These are phyloP conservation scores for Bothriochloa decipiens DNA, from an alignment of 176 grass and related monocot genomes.

Conservation along the genomic window DNA sequence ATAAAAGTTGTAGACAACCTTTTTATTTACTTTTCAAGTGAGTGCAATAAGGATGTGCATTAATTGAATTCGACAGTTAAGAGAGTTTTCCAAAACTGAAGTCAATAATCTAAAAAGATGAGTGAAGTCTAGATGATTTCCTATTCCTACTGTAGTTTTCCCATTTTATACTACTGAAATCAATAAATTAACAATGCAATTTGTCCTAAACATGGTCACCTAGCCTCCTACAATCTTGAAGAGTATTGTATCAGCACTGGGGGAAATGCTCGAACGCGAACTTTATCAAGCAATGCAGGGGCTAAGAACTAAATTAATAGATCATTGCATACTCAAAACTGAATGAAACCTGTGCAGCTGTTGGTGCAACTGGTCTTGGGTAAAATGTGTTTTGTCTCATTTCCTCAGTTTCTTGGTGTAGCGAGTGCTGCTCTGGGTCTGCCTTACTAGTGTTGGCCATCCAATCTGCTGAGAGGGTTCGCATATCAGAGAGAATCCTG, in stretches of 20 bases:
- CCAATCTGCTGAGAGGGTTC: slow-evolving; percentile 96
- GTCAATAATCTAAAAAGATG: not conserved
- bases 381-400: slow-evolving; percentile 79
- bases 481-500: slow-evolving; percentile 99
- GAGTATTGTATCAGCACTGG: slow-evolving; percentile 7
- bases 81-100: not conserved
- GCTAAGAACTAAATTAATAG: slow-evolving; percentile 30
- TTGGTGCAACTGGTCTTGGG: slow-evolving; percentile 95
- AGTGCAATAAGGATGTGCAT: not conserved
- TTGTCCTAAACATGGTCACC: slow-evolving; percentile 32
- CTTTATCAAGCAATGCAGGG: not conserved
- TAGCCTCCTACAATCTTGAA: slow-evolving; percentile 36
- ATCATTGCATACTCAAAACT: slow-evolving; percentile 6
- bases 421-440: slow-evolving; percentile 69
- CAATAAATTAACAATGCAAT: slow-evolving; percentile 29
- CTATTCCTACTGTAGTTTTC: slow-evolving; percentile 4
- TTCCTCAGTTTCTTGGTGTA: slow-evolving; percentile 85
- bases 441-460: slow-evolving; percentile 92
- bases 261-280: slow-evolving; percentile 24
- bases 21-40: not conserved
- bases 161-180: slow-evolving; percentile 12
- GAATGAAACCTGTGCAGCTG: slow-evolving; percentile 81
- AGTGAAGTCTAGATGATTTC: slow-evolving; percentile 12
- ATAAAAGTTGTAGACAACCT: not conserved
- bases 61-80: not conserved